Conservation (phyloP, 2,329 filamentous ascomycete species). For the Didymella sp. region DNA sequence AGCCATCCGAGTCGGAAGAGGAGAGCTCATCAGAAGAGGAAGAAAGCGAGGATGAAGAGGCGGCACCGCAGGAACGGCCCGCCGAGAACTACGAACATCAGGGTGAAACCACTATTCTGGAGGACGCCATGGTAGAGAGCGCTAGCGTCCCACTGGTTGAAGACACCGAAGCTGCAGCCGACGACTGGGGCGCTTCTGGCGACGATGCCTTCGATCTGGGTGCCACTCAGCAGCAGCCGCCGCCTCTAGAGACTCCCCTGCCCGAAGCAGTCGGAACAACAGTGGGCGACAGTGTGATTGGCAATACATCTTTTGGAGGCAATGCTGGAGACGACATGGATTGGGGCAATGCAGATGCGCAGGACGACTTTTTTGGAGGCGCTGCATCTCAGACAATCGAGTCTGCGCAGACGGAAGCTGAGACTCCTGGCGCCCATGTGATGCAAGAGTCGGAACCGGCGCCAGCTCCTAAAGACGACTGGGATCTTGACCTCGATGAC, state of each 20-base stretch:
- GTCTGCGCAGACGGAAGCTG: conserved; percentile 25
- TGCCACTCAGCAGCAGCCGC: conserved; percentile 32
- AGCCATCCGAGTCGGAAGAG: conserved; percentile 23
- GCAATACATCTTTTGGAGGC: conserved; percentile 39
- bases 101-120: conserved; percentile 54
- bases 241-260: conserved; percentile 30
- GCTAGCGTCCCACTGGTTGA: conserved; percentile 51
- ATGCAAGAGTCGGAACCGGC: conserved; percentile 24
- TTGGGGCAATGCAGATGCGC: conserved; percentile 45
- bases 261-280: conserved; percentile 42
- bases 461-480: conserved; percentile 68
- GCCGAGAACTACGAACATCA: conserved; percentile 57
- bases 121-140: conserved; percentile 55
- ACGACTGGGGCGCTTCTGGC: conserved; percentile 43
- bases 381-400: conserved; percentile 25
- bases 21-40: conserved; percentile 31
- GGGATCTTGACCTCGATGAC: conserved; percentile 82
- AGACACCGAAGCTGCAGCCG: conserved; percentile 48
- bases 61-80: conserved; percentile 25
- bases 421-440: conserved; percentile 32
- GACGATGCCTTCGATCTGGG: conserved; percentile 44
- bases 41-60: conserved; percentile 22
- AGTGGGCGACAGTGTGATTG: conserved; percentile 42
- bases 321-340: conserved; percentile 42
- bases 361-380: conserved; percentile 42